Conservation (phyloP, 2,329 filamentous ascomycete genomes). For the Dothidotthia symphoricarpi region DNA sequence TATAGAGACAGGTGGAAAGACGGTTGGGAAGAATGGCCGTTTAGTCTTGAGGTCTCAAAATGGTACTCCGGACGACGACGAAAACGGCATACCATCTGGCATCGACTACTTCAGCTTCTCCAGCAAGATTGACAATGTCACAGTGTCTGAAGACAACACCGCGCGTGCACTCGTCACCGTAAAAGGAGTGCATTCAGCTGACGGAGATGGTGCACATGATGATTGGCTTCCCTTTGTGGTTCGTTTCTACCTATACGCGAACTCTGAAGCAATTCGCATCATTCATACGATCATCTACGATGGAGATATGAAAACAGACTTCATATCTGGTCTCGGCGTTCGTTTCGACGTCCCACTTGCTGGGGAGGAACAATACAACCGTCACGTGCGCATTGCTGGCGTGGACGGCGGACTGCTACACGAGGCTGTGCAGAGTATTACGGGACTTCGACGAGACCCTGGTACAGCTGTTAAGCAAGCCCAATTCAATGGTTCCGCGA, state of each 20-base stretch:
- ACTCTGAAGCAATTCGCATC: constrained; percentile 56
- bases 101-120: constrained; percentile 50
- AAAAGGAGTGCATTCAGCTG: constrained; percentile 38
- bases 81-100: constrained; percentile 35
- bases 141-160: constrained; percentile 46
- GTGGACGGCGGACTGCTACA: constrained; percentile 56
- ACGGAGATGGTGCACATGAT: constrained; percentile 34
- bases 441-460: constrained; percentile 58
- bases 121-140: constrained; percentile 53
- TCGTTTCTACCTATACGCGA: constrained; percentile 60
- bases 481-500: constrained; percentile 51
- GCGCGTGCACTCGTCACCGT: constrained; percentile 52
- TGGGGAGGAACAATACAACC: constrained; percentile 56
- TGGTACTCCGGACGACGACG: constrained; percentile 44
- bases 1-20: constrained; percentile 43
- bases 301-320: constrained; percentile 50
- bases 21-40: constrained; percentile 38
- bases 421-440: constrained; percentile 61
- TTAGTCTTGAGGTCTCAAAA: constrained; percentile 56
- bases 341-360: constrained; percentile 56
- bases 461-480: constrained; percentile 50
- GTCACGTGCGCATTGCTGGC: constrained; percentile 58
- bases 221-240: constrained; percentile 57
- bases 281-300: constrained; percentile 60
- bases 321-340: constrained; percentile 56